Conservation (phyloP, 1,139 yeast species). For the Schizosaccharomyces versatilis region DNA sequence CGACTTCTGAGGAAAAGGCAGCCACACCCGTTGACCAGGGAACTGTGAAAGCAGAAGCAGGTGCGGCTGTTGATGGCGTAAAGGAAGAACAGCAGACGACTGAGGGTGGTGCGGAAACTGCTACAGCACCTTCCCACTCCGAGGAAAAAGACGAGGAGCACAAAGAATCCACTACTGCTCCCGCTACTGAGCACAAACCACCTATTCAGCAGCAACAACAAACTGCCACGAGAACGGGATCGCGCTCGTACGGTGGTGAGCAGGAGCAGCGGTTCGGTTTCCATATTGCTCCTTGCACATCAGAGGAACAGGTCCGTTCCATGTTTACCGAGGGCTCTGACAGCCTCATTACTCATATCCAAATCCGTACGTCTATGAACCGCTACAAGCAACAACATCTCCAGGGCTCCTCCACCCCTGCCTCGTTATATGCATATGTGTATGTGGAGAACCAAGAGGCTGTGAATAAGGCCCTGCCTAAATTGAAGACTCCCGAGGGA, state of each 20-base stretch:
- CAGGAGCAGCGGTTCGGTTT: background rate
- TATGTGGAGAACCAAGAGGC: background rate
- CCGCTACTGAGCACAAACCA: background rate
- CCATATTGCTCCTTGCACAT: constrained; percentile 1
- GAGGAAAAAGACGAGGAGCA: background rate
- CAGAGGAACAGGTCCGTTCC: constrained; percentile 3
- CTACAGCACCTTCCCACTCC: background rate
- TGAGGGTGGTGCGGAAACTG: background rate
- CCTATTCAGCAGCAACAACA: background rate
- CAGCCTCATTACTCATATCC: background rate
- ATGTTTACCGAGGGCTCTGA: constrained; percentile 1
- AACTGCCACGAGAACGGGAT: background rate
- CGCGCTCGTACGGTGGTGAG: background rate
- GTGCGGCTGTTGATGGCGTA: no score
- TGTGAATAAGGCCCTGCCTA: background rate
- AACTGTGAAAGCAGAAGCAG: background rate
- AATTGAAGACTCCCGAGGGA: constrained; percentile 1
- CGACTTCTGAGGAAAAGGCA: background rate
- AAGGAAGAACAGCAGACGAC: background rate
- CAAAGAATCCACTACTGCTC: background rate
- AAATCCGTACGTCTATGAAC: background rate
- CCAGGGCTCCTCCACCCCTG: background rate
- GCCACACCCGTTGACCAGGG: background rate
- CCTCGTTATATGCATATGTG: constrained; percentile 1
- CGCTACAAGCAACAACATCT: background rate